Evolutionary conservation across 176 grass and related monocot genomes (phyloP), one percentile per base, ranked within the genome.

Genomic region (Paspalum vaginatum): DNA sequence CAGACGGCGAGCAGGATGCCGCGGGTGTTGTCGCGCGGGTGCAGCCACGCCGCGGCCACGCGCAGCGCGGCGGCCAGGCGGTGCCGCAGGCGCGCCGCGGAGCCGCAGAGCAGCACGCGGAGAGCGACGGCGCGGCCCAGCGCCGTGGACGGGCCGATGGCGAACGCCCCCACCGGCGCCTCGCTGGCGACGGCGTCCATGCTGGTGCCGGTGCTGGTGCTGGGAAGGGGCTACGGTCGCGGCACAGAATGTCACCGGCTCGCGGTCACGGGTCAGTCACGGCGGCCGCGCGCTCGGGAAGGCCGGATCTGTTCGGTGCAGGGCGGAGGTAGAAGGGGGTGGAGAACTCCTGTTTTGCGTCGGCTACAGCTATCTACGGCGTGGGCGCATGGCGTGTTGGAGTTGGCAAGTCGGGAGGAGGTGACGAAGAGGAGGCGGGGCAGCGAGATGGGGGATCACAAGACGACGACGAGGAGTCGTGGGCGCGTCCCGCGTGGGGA

Each of bases 1-100:
- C 86, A 89, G 61, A 97, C 91, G 42, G 88, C 82, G 5, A 89
- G 80, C 48, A 97, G 91, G 86, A 97, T 97, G 57, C 94, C 94
- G 46, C 79, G 88, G 45, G 90, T 87, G 77, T 97, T 93, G 74
- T 86, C 79, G 21, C 86, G 80, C 60, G 94, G 94, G 73, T 93
- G 86, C 72, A 97, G 87, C 88, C 88, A 93, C 15, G 82, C 85
- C 22, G 81, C 81, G 4, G 74, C 86, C 32, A 70, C 44, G 14
- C 64, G 67, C 24, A 68, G 13, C 5, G 68, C 46, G 3, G 69
- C 89, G 20, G 61, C 87, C 43, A 90, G 68, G 41, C 87, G 82
- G 57, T 53, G 88, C 2, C 91, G 91, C 47, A 88, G 85, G 8
- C 77, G 84, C 51, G 42, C 75, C 38, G 86, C 11, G 43, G 91